Evolutionary conservation across 805 yeast species (phyloP), one percentile per base, ranked within the genome.

Genomic region (Spathaspora sp.): DNA sequence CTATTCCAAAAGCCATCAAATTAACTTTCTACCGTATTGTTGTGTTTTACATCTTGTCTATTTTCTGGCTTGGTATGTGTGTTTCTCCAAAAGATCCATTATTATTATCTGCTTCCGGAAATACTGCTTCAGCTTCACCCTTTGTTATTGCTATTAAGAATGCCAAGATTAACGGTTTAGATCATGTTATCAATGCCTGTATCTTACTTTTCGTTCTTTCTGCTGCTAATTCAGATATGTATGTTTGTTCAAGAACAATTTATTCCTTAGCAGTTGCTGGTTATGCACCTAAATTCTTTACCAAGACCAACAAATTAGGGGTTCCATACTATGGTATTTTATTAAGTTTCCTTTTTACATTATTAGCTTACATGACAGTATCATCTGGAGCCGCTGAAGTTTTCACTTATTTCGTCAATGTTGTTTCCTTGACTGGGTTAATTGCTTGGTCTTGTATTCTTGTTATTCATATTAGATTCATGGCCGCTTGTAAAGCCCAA

Each of bases 191-290:
- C 61, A 90, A 90, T 65, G 93, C 85, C 2, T 83, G 89, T 65
- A 86, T 90, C 57, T 68, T 90, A 62, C 68, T 87, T 42, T 86
- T 88, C 56, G 91, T 89, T 52, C 80, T 88, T 64, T 86, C 93
- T 10, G 96, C 96, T 45, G 85, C 88, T 10, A 89, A 87, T 70
- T 85, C 91, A 1, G 91, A 85, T 68, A 74, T 88, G 61, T 87
- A 86, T 69, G 83, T 85, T 64, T 87, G 88, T 28, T 82, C 94
- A 18, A 79, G 96, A 77, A 82, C 87, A 10, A 70, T 86, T 17
- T 87, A 86, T 62, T 87, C 88, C 38, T 71, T 89, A 56, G 80
- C 94, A 1, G 78, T 81, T 48, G 86, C 85, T 58, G 88, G 89
- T 7, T 83, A 82, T 62, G 91, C 93, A 10, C 94, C 94, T 56